Evolutionary conservation across 2,329 filamentous ascomycete species (phyloP).

Genomic region (Metarhizium robertsii): DNA sequence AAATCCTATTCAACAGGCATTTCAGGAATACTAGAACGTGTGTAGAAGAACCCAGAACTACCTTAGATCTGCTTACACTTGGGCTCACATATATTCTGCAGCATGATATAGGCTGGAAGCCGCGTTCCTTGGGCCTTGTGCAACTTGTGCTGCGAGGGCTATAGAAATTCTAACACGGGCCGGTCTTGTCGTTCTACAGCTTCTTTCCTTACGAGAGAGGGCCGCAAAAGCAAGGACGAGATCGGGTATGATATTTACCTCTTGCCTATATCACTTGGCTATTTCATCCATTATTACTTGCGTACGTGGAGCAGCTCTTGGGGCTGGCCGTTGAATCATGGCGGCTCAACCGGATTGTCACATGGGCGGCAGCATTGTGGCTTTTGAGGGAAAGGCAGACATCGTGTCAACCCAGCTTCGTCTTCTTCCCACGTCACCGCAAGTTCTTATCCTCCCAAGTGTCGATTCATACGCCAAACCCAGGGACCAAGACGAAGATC

Average conservation of each 20-base stretch:
- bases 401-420: slow-evolving; percentile 49
- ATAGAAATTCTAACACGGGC: too few relatives aligned
- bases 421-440: slow-evolving; percentile 47
- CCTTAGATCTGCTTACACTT: background rate
- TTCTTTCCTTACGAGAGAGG: too few relatives aligned
- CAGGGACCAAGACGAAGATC: background rate
- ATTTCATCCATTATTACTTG: background rate
- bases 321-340: slow-evolving; percentile 9
- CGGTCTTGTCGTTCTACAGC: too few relatives aligned
- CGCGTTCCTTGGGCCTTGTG: background rate
- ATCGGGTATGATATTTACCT: background rate
- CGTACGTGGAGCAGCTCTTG: background rate
- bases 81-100: background rate
- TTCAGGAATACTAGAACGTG: too few relatives aligned
- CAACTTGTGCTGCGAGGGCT: background rate
- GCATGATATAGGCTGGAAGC: background rate
- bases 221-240: background rate
- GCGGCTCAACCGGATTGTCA: slow-evolving; percentile 11
- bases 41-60: too few relatives aligned
- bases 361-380: slow-evolving; percentile 45
- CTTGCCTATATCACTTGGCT: too few relatives aligned
- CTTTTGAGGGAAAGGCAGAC: slow-evolving; percentile 49
- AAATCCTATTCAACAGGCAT: too few relatives aligned
- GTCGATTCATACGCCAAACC: slow-evolving; percentile 5
- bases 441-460: slow-evolving; percentile 47